A percentile compares a stretch with the other conserved stretches of the same genome.
Evolutionary conservation across 306 rosid genomes (phyloP).

Genomic region (Urtica urens): DNA sequence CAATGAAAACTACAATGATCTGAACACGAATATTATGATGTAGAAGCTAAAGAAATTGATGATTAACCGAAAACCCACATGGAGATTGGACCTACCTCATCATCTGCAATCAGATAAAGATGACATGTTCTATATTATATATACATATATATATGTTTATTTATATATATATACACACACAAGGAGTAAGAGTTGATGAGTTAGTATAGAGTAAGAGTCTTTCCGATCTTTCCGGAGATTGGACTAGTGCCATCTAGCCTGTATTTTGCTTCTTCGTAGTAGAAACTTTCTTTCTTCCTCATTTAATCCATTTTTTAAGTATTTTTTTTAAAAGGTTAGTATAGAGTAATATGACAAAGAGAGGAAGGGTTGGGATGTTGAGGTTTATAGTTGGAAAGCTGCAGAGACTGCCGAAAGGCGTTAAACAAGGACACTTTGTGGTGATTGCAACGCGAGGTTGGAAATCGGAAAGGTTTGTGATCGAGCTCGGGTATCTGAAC

Average conservation of each 20-base stretch:
- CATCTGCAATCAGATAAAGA: neutral
- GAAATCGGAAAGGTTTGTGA: slow-evolving; percentile 39
- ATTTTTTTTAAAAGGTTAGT: too few species aligned
- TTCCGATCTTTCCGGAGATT: too few species aligned
- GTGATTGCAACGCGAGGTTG: slow-evolving; percentile 46
- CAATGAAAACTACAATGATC: neutral
- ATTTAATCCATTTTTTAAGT: neutral
- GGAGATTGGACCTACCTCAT: slow-evolving; percentile 9
- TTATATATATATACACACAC: neutral
- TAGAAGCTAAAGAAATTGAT: slow-evolving; percentile 4
- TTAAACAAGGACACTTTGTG: slow-evolving; percentile 43
- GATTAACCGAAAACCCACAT: slow-evolving; percentile 9
- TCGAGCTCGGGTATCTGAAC: slow-evolving; percentile 35
- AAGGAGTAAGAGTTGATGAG: too few species aligned
- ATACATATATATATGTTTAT: neutral
- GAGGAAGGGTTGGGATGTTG: slow-evolving; percentile 19
- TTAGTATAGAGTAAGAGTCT: too few species aligned
- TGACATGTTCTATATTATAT: neutral
- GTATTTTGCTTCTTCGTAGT: too few species aligned
- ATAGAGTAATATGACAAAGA: slow-evolving; percentile 17
- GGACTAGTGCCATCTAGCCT: too few species aligned
- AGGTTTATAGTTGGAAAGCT: slow-evolving; percentile 20
- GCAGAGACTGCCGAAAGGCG: slow-evolving; percentile 22
- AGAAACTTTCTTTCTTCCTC: neutral
- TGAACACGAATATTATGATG: neutral